Evolutionary conservation across 2,329 filamentous ascomycete genomes (phyloP), one percentile per base, ranked within the genome.

Genomic region (Ophiocordyceps sinensis): DNA sequence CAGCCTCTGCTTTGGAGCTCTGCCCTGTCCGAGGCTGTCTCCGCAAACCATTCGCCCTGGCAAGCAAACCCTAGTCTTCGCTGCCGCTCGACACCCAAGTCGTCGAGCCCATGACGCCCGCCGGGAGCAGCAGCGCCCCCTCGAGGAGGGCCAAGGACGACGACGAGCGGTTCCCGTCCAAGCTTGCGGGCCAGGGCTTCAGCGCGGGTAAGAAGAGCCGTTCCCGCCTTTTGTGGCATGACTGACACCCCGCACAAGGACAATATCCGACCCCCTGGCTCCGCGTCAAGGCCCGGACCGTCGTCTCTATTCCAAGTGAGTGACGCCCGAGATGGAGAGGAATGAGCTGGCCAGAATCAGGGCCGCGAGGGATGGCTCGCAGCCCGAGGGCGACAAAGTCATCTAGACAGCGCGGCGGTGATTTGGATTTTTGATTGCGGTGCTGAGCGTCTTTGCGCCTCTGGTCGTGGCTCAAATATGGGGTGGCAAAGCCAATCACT

Each of bases 181-280:
- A 53, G 17, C 58, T 75, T 1, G 43, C 55, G 1, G 69, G 74
- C 45, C 59, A 61, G 36, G 58, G 60, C 10, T 73, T 73, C 49
- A 66, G 63, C 41, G 60, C 64, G 6, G 56, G 71, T 72, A 53
- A 48, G 64, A 29, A 15, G 30, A 4, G 8, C 28, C 37, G 14
- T 15, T n/a, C 19, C 35, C 34, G 15, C 10, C 29, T 35, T 28
- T 26, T 38, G n/a, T 4, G 4, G 15, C 14, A 15, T 17, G 8
- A 15, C 46, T 55, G 29, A 53, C 42, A 31, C 42, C 12, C 5
- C 36, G 13, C 37, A 15, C 28, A 37, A 59, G 58, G 53, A 41
- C 59, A 66, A 31, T 70, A 66, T 40, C 61, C 8, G 69, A 75
- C 44, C 70, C 71, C 28, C 55, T 75, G 42, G 47, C 60, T 13